Percentiles rank a stretch among this genome's conserved stretches.
Evolutionary conservation across 2,329 filamentous ascomycete genomes (phyloP).

Genomic region (Beauveria medogensis): DNA sequence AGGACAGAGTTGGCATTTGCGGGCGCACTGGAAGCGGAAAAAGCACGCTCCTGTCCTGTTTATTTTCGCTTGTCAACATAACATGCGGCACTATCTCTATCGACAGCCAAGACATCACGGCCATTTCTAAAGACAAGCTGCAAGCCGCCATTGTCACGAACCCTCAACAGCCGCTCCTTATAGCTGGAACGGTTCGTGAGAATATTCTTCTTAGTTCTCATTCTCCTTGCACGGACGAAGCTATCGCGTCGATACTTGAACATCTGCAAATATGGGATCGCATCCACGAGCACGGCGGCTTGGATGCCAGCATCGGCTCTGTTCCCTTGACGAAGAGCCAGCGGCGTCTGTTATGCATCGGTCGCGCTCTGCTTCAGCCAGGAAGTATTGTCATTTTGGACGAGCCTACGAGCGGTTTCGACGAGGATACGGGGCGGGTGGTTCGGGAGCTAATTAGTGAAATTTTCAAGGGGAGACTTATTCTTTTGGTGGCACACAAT

Average conservation of each 20-base stretch:
- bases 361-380: slow-evolving; percentile 1
- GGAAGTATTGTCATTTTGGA: slow-evolving; percentile 2
- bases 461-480: slow-evolving; percentile 35
- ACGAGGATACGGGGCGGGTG: slow-evolving; percentile 15
- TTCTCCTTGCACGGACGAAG: not conserved
- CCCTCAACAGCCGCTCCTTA: not conserved
- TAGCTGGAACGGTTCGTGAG: not conserved
- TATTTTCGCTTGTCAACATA: slow-evolving; percentile 2
- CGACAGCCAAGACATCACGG: not conserved
- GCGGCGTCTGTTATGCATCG: not conserved
- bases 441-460: slow-evolving; percentile 27
- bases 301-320: not conserved
- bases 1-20: not conserved
- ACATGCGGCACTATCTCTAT: not conserved
- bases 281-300: not conserved
- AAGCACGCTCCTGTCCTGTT: not conserved
- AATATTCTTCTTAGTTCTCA: not conserved
- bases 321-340: not conserved
- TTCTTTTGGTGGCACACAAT: slow-evolving; percentile 30
- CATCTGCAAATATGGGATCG: not conserved
- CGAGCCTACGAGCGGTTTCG: slow-evolving; percentile 2
- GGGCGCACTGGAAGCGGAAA: slow-evolving; percentile 1
- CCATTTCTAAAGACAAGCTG: not conserved
- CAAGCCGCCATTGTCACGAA: not conserved
- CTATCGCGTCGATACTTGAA: not conserved